Base-by-base conservation (phyloP, 2,329 filamentous ascomycete species). In the Colletotrichum lindemuthianum region DNA sequence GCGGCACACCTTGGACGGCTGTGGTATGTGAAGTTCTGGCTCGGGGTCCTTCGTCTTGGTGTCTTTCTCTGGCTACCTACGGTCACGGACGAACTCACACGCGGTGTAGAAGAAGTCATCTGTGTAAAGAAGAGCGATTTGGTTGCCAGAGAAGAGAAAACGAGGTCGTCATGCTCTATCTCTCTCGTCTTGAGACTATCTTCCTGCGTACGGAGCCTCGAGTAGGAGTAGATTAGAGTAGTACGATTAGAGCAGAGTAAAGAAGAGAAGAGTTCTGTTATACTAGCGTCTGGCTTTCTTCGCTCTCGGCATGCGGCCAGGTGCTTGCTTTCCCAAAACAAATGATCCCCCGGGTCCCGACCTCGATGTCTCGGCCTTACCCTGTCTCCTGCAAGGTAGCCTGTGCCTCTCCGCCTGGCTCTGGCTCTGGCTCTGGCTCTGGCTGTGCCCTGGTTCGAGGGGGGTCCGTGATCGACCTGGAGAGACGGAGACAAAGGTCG, bases 391-490 rank as follows among this genome's bases (percentile, higher is more conserved):
- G 56, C 60, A 59, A 54, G 56, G 50, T 61, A 51, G 60, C 57
- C 54, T 58, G 50, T 48, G 57, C 53, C 65, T 54, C 49, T 65
- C 58, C 24, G 24, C 51, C 48, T 64, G 43, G 39, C 61, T 24
- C 53, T 39, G 11, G 36, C 58, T 52, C 34, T 24, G 24, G 53
- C 49, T 55, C 52, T 64, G 43, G 39, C 61, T 24, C 53, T 39
- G 10, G 36, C 58, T 52, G 40, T 24, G 24, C 58, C 49, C 65
- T 48, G 48, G 63, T 37, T 24, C 11, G 36, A 49, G 56, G 57
- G 57, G 64, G 67, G 67, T 67, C 65, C 57, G 67, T 67, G 66
- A 68, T 68, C 66, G 66, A 67, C 66, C 55, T 63, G 49, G 37
- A 24, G 24, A 24, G 24, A 24, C 24, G 24, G 53, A 53, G 52